phyloP scores from a whole-genome alignment of 345 rosid species.

The Microcos paniculata region DNA sequence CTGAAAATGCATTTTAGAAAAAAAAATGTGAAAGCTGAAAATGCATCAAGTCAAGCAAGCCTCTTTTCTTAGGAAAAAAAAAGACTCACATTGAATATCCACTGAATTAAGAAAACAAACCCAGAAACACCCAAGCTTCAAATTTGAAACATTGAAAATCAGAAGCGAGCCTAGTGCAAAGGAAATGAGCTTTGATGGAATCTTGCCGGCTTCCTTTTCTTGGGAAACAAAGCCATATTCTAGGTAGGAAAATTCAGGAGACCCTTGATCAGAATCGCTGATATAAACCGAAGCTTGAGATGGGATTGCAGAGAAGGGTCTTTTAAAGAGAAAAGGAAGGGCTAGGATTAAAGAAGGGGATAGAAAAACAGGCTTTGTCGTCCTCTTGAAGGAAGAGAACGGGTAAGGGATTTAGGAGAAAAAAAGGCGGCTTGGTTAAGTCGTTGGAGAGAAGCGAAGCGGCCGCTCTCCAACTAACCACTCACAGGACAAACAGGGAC shows the following conservation, averaged over 20 bases:
- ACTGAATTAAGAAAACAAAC: background rate
- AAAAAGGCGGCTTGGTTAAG: conserved; percentile 20
- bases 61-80: background rate
- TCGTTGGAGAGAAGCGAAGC: conserved; percentile 38
- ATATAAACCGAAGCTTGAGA: conserved; percentile 50
- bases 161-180: conserved; percentile 64
- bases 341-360: conserved; percentile 1
- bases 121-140: conserved; percentile 12
- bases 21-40: conserved; percentile 15
- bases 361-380: conserved; percentile 1
- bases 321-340: conserved; percentile 20
- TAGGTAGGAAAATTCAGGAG: conserved; percentile 33
- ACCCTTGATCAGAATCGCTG: conserved; percentile 51
- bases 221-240: conserved; percentile 30
- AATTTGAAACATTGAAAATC: background rate
- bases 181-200: conserved; percentile 84
- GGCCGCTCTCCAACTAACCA: too few species aligned
- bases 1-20: too few species aligned
- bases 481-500: too few species aligned
- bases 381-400: background rate
- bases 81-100: background rate
- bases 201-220: conserved; percentile 53
- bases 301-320: conserved; percentile 57
- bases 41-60: conserved; percentile 3
- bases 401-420: background rate